Conservation (phyloP, 768 basidiomycete genomes). For the Fistulinella prunicolor region DNA sequence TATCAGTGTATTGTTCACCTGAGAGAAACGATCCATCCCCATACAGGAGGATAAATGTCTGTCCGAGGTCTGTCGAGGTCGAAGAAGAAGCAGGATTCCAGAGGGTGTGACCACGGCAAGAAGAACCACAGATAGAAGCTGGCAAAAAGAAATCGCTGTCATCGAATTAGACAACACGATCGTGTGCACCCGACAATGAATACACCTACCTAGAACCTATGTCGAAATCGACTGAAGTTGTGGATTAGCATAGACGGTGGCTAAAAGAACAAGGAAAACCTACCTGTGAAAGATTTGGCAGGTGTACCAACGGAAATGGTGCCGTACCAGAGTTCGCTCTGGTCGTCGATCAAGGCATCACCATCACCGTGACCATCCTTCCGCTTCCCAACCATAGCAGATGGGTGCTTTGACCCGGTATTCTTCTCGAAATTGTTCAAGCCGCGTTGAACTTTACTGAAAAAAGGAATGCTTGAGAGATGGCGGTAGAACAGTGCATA, state of each 20-base stretch:
- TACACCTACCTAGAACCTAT: slow-evolving; percentile 22
- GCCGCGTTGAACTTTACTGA: slow-evolving; percentile 6
- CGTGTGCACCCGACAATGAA: neutral
- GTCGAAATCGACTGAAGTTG: slow-evolving; percentile 25
- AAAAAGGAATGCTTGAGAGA: neutral
- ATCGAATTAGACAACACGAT: neutral
- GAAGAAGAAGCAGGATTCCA: slow-evolving; percentile 25
- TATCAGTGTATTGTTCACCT: slow-evolving; percentile 39
- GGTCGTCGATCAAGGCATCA: neutral
- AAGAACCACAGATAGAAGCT: neutral
- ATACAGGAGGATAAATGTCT: slow-evolving; percentile 32
- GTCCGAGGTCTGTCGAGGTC: slow-evolving; percentile 21
- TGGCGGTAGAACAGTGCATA: neutral
- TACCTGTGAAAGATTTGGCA: slow-evolving; percentile 7
- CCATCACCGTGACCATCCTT: slow-evolving; percentile 3
- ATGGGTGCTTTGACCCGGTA: slow-evolving; percentile 2
- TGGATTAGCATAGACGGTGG: neutral
- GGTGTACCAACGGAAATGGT: slow-evolving; percentile 13
- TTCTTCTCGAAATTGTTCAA: slow-evolving; percentile 9
- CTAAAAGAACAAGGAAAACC: neutral
- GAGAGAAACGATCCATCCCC: slow-evolving; percentile 34
- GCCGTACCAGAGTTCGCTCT: slow-evolving; percentile 10
- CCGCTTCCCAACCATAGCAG: neutral
- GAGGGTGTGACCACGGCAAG: slow-evolving; percentile 28
- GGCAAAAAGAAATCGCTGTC: slow-evolving; percentile 18